Evolutionary conservation across 768 basidiomycete genomes (phyloP), one percentile per base, ranked within the genome.

Genomic region (Sistotremastrum niveocremeum): DNA sequence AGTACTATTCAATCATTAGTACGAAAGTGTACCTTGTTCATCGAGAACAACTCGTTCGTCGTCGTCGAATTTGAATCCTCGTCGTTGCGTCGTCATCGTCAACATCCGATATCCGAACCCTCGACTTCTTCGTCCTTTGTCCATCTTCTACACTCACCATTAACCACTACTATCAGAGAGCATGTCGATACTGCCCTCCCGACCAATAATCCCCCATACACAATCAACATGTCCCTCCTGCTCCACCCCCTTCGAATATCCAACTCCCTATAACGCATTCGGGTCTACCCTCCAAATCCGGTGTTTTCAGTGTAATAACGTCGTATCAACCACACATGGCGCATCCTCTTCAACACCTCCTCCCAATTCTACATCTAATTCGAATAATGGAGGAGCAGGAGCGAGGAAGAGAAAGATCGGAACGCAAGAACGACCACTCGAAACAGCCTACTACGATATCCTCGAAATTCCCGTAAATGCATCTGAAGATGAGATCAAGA

Each of bases 391-490:
- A 35, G 34, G 40, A 57, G 49, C 45, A 36, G 31, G 47, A 10
- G 59, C 73, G 42, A 80, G 73, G 58, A 73, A 77, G 7, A 66
- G 88, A 49, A 87, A 84, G 69, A 87, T 89, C 51, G 88, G 88
- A 1, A 86, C 88, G 11, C 86, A 91, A 60, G 86, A 88, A 50
- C 72, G 77, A 46, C 90, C 89, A 5, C 65, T 94, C 35, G 89
- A 94, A 57, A 90, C 84, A 1, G 80, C 73, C n/a, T 93, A 91
- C 63, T 94, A 93, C 56, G 88, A 94, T 57, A 70, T 85, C 20
- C 69, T 93, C 4, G 85, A 84, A 5, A 73, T 93, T 1, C 62
- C 81, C 0, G 70, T 84, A 11, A 73, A 77, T 51, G 88, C 88
- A 5, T 79, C 80, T 10, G 72, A 73, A 4, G 87, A 89, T 11